Base-by-base conservation (phyloP, 176 grass and related monocot species). In the Aegilops bicornis region DNA sequence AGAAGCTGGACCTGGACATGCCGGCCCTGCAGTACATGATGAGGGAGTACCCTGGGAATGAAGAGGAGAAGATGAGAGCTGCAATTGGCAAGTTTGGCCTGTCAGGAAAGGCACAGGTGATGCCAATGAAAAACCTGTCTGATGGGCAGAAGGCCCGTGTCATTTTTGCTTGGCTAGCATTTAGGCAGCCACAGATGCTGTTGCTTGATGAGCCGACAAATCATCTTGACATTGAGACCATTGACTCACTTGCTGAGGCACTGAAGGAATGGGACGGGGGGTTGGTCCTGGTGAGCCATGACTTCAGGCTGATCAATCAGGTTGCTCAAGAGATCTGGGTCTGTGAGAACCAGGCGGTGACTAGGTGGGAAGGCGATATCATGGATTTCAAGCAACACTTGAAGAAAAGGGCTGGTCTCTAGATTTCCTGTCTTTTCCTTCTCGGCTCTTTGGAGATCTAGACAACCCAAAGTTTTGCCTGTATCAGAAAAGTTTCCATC, bases 241-340 rank as follows among this genome's bases (percentile, higher is more conserved):
- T 98, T 2, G 96, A 98, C 79, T 98, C 96, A 27, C 81, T 98
- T 7, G 93, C 93, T 1, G 96, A 98, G 83, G 96, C 92, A 0
- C 82, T 98, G 76, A 98, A 88, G 4, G 96, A 98, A 81, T 98
- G 96, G 96, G 96, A 98, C 1, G 96, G 93, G 3, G 96, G 96
- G 20, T 40, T 98, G 82, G 96, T 98, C 27, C 86, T 98, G 66
- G 96, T 98, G 79, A 98, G 96, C 83, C 93, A 96, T 74, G 92
- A 98, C 85, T 98, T 98, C 76, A 95, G 96, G 91, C 52, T 98
- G 65, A 98, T 98, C 77, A 98, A 98, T 78, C 96, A 98, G 90
- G 96, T 98, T 27, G 96, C 96, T 20, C n/a, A 94, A 13, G 96
- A 98, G 88, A 98, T 98, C 52, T 98, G 96, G 96, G 96, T 98